phyloP scores from a whole-genome alignment of 1,139 yeast genomes.

The Yamadazyma diospyri region DNA sequence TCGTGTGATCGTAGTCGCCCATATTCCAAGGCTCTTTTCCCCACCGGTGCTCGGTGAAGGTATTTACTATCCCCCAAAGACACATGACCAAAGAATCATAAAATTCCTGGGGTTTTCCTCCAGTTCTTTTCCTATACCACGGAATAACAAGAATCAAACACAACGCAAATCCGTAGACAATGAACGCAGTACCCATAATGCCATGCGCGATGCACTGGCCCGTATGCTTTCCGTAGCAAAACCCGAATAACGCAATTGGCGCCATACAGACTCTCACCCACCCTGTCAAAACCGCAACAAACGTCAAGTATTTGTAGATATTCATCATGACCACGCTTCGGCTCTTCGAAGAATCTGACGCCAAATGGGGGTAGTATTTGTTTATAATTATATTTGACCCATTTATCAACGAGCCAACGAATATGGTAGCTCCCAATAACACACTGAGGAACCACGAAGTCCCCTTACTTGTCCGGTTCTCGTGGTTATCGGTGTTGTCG shows the following conservation, averaged over 20 bases:
- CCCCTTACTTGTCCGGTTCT: conserved; percentile 62
- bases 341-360: conserved; percentile 13
- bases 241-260: conserved; percentile 80
- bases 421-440: conserved; percentile 43
- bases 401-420: conserved; percentile 52
- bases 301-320: conserved; percentile 45
- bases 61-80: conserved; percentile 87
- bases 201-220: conserved; percentile 98
- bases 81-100: conserved; percentile 80
- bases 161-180: conserved; percentile 71
- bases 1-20: conserved; percentile 90
- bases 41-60: conserved; percentile 96
- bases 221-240: conserved; percentile 63
- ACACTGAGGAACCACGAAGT: conserved; percentile 58
- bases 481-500: conserved; percentile 56
- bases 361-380: conserved; percentile 32
- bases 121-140: conserved; percentile 48
- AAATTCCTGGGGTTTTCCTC: conserved; percentile 71
- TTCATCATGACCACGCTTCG: conserved; percentile 6
- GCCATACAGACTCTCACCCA: conserved; percentile 76
- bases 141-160: conserved; percentile 66
- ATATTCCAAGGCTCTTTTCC: conserved; percentile 82
- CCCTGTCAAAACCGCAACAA: conserved; percentile 50
- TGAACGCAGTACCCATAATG: conserved; percentile 89
- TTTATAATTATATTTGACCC: conserved; percentile 49